A percentile compares a stretch with the other conserved stretches of the same genome.
Evolutionary conservation across 2,329 filamentous ascomycete species (phyloP).

Genomic region (Triangularia setosa): DNA sequence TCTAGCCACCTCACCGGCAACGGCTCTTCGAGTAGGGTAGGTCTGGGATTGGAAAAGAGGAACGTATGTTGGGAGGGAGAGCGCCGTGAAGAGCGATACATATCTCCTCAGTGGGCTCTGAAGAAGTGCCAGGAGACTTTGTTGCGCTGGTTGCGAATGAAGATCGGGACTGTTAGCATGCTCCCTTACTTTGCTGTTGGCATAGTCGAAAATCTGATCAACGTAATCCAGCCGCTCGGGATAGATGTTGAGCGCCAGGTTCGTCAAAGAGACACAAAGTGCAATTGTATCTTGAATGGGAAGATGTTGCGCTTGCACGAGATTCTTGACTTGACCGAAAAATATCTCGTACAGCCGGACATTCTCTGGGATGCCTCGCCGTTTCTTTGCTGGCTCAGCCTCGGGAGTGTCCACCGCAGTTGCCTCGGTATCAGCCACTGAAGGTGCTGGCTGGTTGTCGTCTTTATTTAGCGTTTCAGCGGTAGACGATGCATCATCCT

Average conservation of each 20-base stretch:
- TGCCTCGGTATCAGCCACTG: constrained; percentile 44
- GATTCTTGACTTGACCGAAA: constrained; percentile 89
- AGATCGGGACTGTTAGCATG: constrained; percentile 94
- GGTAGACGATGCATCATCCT: constrained; percentile 32
- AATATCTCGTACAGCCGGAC: constrained; percentile 96
- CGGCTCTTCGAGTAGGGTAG: constrained; percentile 84
- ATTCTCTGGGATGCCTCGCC: constrained; percentile 62
- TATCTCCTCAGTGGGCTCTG: constrained; percentile 87
- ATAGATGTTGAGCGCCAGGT: constrained; percentile 93
- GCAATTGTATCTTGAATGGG: constrained; percentile 94
- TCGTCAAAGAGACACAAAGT: constrained; percentile 86
- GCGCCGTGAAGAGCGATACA: constrained; percentile 89
- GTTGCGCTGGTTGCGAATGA: constrained; percentile 81
- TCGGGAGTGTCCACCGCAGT: constrained; percentile 47
- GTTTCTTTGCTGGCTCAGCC: constrained; percentile 32
- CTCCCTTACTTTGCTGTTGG: constrained; percentile 78
- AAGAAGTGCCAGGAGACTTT: constrained; percentile 84
- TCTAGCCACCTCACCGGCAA: constrained; percentile 83
- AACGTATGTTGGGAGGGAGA: constrained; percentile 88
- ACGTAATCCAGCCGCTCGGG: constrained; percentile 90
- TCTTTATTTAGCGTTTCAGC: constrained; percentile 31
- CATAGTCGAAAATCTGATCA: constrained; percentile 88
- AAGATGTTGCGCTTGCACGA: constrained; percentile 86
- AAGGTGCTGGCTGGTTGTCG: constrained; percentile 34
- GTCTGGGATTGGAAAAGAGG: constrained; percentile 87